Evolutionary conservation across 768 basidiomycete species (phyloP).

Genomic region (Multifurca ochricompacta): DNA sequence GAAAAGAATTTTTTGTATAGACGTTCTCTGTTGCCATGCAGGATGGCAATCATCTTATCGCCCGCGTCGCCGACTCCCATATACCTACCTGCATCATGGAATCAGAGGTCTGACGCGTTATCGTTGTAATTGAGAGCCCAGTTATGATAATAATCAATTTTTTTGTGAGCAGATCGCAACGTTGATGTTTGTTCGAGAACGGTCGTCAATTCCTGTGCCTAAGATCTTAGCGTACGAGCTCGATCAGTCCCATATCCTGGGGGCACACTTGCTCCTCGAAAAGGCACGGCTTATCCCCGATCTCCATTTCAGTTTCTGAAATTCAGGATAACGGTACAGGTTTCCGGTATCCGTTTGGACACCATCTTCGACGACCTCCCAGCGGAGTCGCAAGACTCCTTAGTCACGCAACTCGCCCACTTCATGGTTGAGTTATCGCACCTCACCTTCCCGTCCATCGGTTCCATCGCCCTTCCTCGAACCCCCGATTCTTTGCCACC

Average conservation of each 20-base stretch:
- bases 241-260: constrained; percentile 17
- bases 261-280: constrained; percentile 24
- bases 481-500: background rate
- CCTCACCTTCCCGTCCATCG: constrained; percentile 26
- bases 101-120: constrained; percentile 19
- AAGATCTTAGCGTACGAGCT: constrained; percentile 20
- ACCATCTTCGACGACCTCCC: constrained; percentile 25
- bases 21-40: constrained; percentile 22
- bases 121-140: background rate
- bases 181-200: constrained; percentile 24
- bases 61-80: constrained; percentile 18
- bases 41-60: constrained; percentile 22
- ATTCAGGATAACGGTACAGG: constrained; percentile 16
- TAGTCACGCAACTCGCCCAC: constrained; percentile 26
- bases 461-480: constrained; percentile 22
- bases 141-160: background rate
- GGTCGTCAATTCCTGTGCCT: constrained; percentile 27
- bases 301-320: too few species aligned
- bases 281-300: constrained; percentile 21
- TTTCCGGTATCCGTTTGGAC: constrained; percentile 25
- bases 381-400: constrained; percentile 22
- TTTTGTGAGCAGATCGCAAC: constrained; percentile 25
- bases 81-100: constrained; percentile 18
- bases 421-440: constrained; percentile 28
- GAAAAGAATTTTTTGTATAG: constrained; percentile 11